Evolutionary conservation across 129 eudicot genomes (phyloP).

Genomic region (Helianthus annuus): HanXRQr2.0-SUNRISE NC_035448.2:123340841-123341340

Average conservation of each 20-base stretch:
- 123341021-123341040: constrained; percentile 63
- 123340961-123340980: constrained; percentile 66
- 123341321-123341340: constrained; percentile 48
- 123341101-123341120: constrained; percentile 52
- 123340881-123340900: background rate
- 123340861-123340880: constrained; percentile 58
- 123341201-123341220: too few relatives aligned
- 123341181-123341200: background rate
- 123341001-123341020: constrained; percentile 57
- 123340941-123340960: constrained; percentile 44
- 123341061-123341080: constrained; percentile 67
- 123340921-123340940: background rate
- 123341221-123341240: constrained; percentile 71
- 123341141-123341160: constrained; percentile 32
- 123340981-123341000: constrained; percentile 90
- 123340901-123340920: background rate
- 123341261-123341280: constrained; percentile 72
- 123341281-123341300: constrained; percentile 73
- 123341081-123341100: constrained; percentile 78
- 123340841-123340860: constrained; percentile 64
- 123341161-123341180: background rate
- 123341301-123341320: constrained; percentile 52
- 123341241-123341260: constrained; percentile 69
- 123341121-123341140: constrained; percentile 62
- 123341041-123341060: constrained; percentile 67